Evolutionary conservation across 257 asterid species (phyloP), one percentile per base, ranked within the genome.

Genomic region (Solanum gracilifrons): DNA sequence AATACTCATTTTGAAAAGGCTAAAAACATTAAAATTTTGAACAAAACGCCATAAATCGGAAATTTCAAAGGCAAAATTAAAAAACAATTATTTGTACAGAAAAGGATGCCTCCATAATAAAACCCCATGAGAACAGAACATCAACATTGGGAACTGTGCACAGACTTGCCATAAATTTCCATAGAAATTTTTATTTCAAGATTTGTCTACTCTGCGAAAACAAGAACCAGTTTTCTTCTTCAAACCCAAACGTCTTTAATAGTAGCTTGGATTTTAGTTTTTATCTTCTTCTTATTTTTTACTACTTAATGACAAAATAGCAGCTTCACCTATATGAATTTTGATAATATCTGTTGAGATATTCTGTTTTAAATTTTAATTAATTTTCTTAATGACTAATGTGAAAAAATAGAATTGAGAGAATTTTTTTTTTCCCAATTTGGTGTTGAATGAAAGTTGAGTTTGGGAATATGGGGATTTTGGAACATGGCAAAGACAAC

Each of bases 401-500:
- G 64, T 7, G n/a, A 35, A 31, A 35, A 73, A 73, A 36, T 4
- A 74, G 48, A 35, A 35, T 11, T 35, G 82, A 74, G 27, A 23
- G 12, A 6, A 16, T 32, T 72, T 21, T 21, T 55, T 55, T 60
- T 66, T 35, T 9, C 27, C 15, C 41, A 12, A 20, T 72, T 74
- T 72, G 62, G 86, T 75, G 75, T 82, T 83, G 43, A 35, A n/a
- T 88, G 89, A 46, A 75, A 69, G 43, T 87, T 77, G 69, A 91
- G 92, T 89, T 69, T 35, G 94, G 92, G 88, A 95, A 93, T 88
- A 90, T 87, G 82, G 91, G 90, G 86, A 88, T 92, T 36, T 79
- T 95, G 82, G 98, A 95, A 73, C 94, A 94, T 69, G 95, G 93
- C 82, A 96, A 92, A 87, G 94, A 92, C 41, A 83, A 68, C 89